Percentiles rank a stretch among this genome's conserved stretches.
Conservation (phyloP, 2,329 filamentous ascomycete genomes). For the Fusarium coffeatum region DNA sequence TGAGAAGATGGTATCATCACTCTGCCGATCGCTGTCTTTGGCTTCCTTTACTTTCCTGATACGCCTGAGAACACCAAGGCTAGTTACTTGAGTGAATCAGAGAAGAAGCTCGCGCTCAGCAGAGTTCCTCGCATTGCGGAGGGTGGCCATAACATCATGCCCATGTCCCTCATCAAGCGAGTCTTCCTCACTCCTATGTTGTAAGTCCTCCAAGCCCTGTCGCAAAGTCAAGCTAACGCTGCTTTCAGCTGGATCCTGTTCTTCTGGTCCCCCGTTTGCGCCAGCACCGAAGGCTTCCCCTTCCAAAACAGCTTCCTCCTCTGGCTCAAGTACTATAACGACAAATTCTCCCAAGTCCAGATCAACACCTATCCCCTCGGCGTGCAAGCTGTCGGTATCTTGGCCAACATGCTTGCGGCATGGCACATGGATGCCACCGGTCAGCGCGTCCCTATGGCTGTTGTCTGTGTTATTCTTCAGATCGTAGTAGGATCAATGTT, state of each 20-base stretch:
- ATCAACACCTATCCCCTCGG: slow-evolving; percentile 46
- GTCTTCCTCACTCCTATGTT: slow-evolving; percentile 46
- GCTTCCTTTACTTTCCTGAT: slow-evolving; percentile 41
- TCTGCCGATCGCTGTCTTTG: slow-evolving; percentile 38
- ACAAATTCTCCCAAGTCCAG: slow-evolving; percentile 36
- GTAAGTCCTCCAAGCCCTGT: slow-evolving; percentile 13
- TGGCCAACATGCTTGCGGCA: slow-evolving; percentile 39
- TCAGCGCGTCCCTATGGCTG: slow-evolving; percentile 28
- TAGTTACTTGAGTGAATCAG: slow-evolving; percentile 49
- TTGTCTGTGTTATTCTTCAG: slow-evolving; percentile 31
- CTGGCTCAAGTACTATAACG: slow-evolving; percentile 41
- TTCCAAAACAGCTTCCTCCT: slow-evolving; percentile 44
- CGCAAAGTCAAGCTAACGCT: neutral
- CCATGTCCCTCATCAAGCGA: slow-evolving; percentile 46
- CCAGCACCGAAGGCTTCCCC: slow-evolving; percentile 36
- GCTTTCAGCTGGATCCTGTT: slow-evolving; percentile 52
- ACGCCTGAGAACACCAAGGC: slow-evolving; percentile 51
- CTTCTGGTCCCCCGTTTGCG: slow-evolving; percentile 49
- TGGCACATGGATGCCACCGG: slow-evolving; percentile 40
- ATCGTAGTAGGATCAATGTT: slow-evolving; percentile 36
- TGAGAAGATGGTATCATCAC: slow-evolving; percentile 39
- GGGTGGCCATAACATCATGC: slow-evolving; percentile 51
- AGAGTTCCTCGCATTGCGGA: slow-evolving; percentile 48
- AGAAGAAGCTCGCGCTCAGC: slow-evolving; percentile 48
- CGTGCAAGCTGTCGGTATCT: slow-evolving; percentile 43